These are phyloP conservation scores for Apophysomyces sp. DNA, from an alignment of 371 early-diverging fungal genomes.

Conservation along the genomic window DNA sequence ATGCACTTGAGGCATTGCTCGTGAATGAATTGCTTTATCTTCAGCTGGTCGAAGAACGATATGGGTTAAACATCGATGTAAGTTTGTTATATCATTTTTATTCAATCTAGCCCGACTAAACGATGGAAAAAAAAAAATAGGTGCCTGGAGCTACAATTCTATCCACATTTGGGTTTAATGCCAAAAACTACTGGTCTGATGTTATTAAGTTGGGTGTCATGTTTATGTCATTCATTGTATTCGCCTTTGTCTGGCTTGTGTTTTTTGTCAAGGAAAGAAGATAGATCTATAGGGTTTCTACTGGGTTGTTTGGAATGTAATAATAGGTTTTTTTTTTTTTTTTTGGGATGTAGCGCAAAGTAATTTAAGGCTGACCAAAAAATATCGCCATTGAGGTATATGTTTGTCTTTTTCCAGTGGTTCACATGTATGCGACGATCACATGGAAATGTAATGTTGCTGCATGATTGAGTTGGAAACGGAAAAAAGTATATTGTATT, in stretches of 20 bases:
- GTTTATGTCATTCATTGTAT: constrained; percentile 60
- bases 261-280: constrained; percentile 82
- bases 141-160: constrained; percentile 86
- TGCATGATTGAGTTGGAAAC: not conserved
- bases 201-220: constrained; percentile 64
- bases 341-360: not conserved
- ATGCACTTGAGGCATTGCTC: constrained; percentile 85
- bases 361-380: not conserved
- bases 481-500: not conserved
- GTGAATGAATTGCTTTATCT: constrained; percentile 84
- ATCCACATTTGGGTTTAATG: constrained; percentile 89
- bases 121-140: constrained; percentile 16
- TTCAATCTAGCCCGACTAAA: constrained; percentile 3
- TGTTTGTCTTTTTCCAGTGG: not conserved
- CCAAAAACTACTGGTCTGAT: constrained; percentile 84
- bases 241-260: constrained; percentile 82
- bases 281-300: constrained; percentile 26
- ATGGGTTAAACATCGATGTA: constrained; percentile 80
- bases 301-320: not conserved
- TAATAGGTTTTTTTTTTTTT: constrained; percentile 5
- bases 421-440: not conserved
- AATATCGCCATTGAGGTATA: not conserved
- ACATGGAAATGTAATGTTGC: not conserved
- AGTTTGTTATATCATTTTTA: constrained; percentile 7
- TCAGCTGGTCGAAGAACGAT: constrained; percentile 77